Percentiles rank a stretch among this genome's conserved stretches.
These are phyloP conservation scores for Pyrenula massariospora DNA, from an alignment of 495 filamentous ascomycete genomes.

Conservation along the genomic window DNA sequence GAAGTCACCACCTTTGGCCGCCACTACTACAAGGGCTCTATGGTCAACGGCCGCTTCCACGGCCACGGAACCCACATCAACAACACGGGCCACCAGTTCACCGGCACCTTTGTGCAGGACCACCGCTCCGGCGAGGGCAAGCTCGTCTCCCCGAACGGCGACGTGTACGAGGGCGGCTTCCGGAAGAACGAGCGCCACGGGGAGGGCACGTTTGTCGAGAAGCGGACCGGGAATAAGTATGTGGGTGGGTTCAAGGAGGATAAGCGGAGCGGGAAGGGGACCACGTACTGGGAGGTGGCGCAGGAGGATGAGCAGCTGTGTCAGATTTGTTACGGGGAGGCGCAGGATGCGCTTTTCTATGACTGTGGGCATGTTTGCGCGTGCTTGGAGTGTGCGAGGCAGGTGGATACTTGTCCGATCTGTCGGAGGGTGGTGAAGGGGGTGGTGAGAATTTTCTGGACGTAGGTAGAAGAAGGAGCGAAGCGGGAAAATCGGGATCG, in stretches of 20 bases:
- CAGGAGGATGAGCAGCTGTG: constrained; percentile 52
- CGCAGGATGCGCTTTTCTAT: constrained; percentile 49
- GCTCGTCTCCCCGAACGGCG: constrained; percentile 49
- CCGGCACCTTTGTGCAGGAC: constrained; percentile 39
- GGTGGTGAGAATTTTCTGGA: constrained; percentile 47
- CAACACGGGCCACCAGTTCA: constrained; percentile 41
- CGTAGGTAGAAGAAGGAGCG: constrained; percentile 10
- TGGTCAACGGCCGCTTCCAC: constrained; percentile 37
- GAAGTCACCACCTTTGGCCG: constrained; percentile 33
- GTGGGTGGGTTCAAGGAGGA: constrained; percentile 52
- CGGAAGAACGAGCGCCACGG: constrained; percentile 43
- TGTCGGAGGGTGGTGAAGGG: constrained; percentile 47
- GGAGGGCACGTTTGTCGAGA: constrained; percentile 45
- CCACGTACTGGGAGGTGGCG: constrained; percentile 49
- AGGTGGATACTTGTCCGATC: constrained; percentile 53
- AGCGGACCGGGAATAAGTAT: constrained; percentile 50
- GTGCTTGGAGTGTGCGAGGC: constrained; percentile 48
- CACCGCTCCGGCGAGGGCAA: constrained; percentile 37
- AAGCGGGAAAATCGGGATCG: background rate
- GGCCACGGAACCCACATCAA: constrained; percentile 41
- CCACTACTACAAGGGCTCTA: constrained; percentile 35
- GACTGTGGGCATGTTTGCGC: constrained; percentile 58
- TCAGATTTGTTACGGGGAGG: constrained; percentile 53
- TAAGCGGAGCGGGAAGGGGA: constrained; percentile 50
- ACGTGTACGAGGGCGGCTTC: constrained; percentile 53